Evolutionary conservation across 768 basidiomycete genomes (phyloP).

Genomic region (Russula vinacea): DNA sequence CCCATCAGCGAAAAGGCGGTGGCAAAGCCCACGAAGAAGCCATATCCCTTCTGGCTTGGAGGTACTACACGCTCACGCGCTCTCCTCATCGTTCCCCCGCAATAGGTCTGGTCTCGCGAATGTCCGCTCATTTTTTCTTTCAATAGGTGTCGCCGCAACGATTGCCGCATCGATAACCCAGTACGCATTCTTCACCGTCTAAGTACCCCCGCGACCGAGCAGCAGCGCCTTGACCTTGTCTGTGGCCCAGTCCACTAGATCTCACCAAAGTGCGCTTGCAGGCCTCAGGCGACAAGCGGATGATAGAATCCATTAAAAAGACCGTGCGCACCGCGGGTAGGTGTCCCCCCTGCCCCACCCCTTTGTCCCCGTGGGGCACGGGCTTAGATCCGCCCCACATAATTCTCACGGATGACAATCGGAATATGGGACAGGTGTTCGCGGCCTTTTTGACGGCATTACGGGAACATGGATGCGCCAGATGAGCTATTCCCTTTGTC

Average conservation of each 20-base stretch:
- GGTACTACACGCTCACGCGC: conserved; percentile 51
- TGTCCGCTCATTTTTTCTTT: conserved; percentile 4
- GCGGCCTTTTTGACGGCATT: conserved; percentile 83
- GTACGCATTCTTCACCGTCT: conserved; percentile 41
- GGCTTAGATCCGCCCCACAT: background rate
- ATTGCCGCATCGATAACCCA: conserved; percentile 88
- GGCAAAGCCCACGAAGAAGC: conserved; percentile 50
- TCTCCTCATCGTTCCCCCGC: background rate
- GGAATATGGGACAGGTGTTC: conserved; percentile 49
- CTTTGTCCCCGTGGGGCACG: background rate
- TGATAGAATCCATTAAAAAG: conserved; percentile 80
- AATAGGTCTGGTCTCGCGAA: conserved; percentile 12
- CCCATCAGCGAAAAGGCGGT: conserved; percentile 14
- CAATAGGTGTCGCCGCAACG: conserved; percentile 69
- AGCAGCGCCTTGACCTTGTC: conserved; percentile 1
- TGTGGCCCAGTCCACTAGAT: conserved; percentile 64
- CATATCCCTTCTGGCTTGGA: conserved; percentile 85
- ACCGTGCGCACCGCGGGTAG: conserved; percentile 75
- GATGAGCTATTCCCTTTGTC: conserved; percentile 88
- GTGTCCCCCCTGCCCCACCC: background rate
- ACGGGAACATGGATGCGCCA: conserved; percentile 87
- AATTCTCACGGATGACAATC: conserved; percentile 10
- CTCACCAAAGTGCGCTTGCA: conserved; percentile 90
- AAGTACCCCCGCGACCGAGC: background rate
- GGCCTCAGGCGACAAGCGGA: conserved; percentile 87